phyloP scores from a whole-genome alignment of 345 rosid species.

The Arabidopsis thaliana region DNA sequence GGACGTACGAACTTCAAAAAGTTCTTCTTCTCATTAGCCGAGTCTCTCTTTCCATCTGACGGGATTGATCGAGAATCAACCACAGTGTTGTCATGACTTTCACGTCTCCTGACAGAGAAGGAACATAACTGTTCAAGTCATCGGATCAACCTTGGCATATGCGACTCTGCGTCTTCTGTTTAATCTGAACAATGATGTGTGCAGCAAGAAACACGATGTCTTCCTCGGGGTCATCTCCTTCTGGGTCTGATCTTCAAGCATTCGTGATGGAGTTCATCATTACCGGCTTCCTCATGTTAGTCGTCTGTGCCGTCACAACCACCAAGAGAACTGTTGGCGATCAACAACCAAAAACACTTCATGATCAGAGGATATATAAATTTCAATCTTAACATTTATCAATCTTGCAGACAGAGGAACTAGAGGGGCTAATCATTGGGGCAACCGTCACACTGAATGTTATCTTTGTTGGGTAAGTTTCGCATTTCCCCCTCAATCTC shows the following conservation, averaged over 20 bases:
- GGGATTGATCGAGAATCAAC: too few species aligned
- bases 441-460: conserved; percentile 84
- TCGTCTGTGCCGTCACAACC: conserved; percentile 78
- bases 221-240: conserved; percentile 76
- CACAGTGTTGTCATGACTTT: too few species aligned
- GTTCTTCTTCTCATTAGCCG: too few species aligned
- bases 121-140: conserved; percentile 65
- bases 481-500: not conserved
- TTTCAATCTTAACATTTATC: conserved; percentile 20
- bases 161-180: conserved; percentile 79
- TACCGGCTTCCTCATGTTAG: conserved; percentile 89
- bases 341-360: not conserved
- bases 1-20: too few species aligned
- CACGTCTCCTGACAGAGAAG: too few species aligned
- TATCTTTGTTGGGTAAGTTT: conserved; percentile 75
- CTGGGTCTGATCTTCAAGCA: conserved; percentile 70
- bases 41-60: too few species aligned
- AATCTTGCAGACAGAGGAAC: conserved; percentile 67
- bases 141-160: conserved; percentile 76
- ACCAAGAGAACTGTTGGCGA: conserved; percentile 77
- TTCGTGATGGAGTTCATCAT: conserved; percentile 82
- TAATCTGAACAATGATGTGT: conserved; percentile 38
- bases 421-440: conserved; percentile 87
- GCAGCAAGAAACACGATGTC: conserved; percentile 61
- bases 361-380: conserved; percentile 12